These are phyloP conservation scores for Yarrowia keelungensis DNA, from an alignment of 805 yeast species.

Conservation along the genomic window DNA sequence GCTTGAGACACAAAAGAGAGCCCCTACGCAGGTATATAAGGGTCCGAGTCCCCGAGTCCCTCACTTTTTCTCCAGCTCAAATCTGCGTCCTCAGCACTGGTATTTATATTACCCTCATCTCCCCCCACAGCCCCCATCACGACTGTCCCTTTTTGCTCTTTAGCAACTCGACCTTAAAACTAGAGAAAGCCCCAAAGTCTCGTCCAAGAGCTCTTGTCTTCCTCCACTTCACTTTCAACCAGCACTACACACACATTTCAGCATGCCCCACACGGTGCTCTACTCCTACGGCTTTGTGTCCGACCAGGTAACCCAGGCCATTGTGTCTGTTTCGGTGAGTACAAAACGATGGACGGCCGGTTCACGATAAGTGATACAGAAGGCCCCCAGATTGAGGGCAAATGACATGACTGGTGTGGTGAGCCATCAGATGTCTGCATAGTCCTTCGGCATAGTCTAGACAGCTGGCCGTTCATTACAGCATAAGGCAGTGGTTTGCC, in stretches of 20 bases:
- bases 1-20: conserved; percentile 6
- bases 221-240: neutral
- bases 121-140: neutral
- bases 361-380: neutral
- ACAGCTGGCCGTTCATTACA: too few species aligned
- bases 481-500: too few species aligned
- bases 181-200: neutral
- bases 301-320: conserved; percentile 33
- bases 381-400: neutral
- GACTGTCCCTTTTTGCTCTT: conserved; percentile 18
- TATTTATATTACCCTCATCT: too few species aligned
- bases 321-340: conserved; percentile 38
- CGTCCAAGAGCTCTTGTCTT: neutral
- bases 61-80: neutral
- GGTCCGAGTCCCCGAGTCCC: neutral
- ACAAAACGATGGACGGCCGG: neutral
- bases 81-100: neutral
- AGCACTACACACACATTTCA: neutral
- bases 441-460: too few species aligned
- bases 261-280: conserved; percentile 31
- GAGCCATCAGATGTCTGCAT: too few species aligned
- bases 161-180: neutral
- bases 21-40: neutral
- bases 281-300: conserved; percentile 31
- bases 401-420: too few species aligned